Percentiles rank a stretch among this genome's conserved stretches.
Evolutionary conservation across 257 asterid species (phyloP).

Genomic region (Verbena officinalis): DNA sequence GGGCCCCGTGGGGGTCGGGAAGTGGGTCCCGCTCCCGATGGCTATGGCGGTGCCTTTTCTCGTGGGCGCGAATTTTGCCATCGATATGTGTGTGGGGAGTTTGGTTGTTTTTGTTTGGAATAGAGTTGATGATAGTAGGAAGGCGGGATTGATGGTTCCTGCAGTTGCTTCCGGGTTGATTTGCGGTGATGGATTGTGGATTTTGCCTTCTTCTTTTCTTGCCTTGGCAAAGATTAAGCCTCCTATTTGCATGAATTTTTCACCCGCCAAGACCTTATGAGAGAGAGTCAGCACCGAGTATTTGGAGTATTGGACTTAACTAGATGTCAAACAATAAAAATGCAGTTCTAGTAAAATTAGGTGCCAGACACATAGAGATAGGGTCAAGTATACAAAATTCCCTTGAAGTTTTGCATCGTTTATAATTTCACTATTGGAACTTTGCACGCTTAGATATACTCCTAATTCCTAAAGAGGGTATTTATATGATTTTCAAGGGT

Average conservation of each 20-base stretch:
- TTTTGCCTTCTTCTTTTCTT: slow-evolving; percentile 64
- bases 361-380: too few relatives aligned
- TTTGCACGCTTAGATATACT: too few relatives aligned
- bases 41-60: slow-evolving; percentile 90
- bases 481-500: too few relatives aligned
- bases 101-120: slow-evolving; percentile 59
- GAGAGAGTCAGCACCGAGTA: not conserved
- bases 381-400: too few relatives aligned
- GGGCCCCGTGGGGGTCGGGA: slow-evolving; percentile 41
- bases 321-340: too few relatives aligned
- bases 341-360: too few relatives aligned
- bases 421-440: too few relatives aligned
- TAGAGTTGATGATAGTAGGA: slow-evolving; percentile 38
- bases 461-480: too few relatives aligned
- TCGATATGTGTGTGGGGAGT: slow-evolving; percentile 85
- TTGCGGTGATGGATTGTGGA: slow-evolving; percentile 78
- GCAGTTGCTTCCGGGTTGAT: slow-evolving; percentile 76
- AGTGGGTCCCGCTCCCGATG: slow-evolving; percentile 70
- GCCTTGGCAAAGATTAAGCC: slow-evolving; percentile 59
- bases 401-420: too few relatives aligned
- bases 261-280: slow-evolving; percentile 39
- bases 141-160: slow-evolving; percentile 61
- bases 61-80: slow-evolving; percentile 70
- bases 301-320: too few relatives aligned
- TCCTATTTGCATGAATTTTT: slow-evolving; percentile 67